Evolutionary conservation across 2,329 filamentous ascomycete species (phyloP).

Genomic region (Cladophialophora carrionii): DNA sequence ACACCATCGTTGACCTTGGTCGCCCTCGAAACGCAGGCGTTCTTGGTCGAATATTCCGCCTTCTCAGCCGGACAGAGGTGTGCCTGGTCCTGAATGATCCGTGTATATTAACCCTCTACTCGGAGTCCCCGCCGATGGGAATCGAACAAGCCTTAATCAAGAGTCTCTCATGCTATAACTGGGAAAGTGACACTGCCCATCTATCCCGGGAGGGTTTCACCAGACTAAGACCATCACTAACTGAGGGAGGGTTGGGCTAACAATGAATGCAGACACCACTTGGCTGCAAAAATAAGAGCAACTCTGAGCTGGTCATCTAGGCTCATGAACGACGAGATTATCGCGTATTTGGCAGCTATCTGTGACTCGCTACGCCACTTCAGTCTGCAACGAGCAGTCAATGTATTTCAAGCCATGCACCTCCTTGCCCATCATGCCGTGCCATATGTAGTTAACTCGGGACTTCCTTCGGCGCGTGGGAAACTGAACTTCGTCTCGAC

Average conservation of each 20-base stretch:
- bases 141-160: not conserved
- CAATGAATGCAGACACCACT: too few species aligned
- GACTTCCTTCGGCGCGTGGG: conserved; percentile 56
- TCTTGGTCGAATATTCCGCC: not conserved
- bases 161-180: too few species aligned
- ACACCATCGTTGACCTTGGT: not conserved
- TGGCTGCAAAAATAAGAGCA: not conserved
- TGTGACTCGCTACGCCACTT: not conserved
- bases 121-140: not conserved
- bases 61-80: not conserved
- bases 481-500: conserved; percentile 62
- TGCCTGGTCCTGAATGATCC: not conserved
- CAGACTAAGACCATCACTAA: too few species aligned
- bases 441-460: conserved; percentile 51
- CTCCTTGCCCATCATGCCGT: conserved; percentile 16
- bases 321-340: not conserved
- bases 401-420: not conserved
- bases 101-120: not conserved
- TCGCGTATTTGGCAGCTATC: not conserved
- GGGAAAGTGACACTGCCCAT: too few species aligned
- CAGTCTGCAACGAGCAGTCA: not conserved
- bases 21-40: not conserved
- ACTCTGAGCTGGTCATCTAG: not conserved
- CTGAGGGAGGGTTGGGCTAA: too few species aligned
- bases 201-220: too few species aligned